These are phyloP conservation scores for Onygenales sp. DNA, from an alignment of 2,329 filamentous ascomycete genomes.

Conservation along the genomic window DNA sequence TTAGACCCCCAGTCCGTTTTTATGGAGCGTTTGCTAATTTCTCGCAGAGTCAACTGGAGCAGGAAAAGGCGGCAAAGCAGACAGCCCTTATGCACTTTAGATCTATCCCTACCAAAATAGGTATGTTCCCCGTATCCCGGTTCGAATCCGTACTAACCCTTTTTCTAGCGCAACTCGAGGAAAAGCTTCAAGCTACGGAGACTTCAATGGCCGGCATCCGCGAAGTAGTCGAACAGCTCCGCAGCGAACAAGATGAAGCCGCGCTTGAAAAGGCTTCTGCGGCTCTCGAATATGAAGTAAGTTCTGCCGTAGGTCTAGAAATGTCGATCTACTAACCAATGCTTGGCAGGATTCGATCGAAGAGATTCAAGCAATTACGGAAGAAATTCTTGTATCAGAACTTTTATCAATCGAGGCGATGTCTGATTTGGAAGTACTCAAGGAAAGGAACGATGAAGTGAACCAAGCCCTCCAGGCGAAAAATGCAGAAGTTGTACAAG, in stretches of 20 bases:
- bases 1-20: not conserved
- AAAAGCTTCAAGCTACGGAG: slow-evolving; percentile 34
- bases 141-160: slow-evolving; percentile 16
- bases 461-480: slow-evolving; percentile 33
- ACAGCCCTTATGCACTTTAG: slow-evolving; percentile 55
- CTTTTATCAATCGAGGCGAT: slow-evolving; percentile 66
- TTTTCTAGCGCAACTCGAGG: slow-evolving; percentile 33
- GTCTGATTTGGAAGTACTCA: slow-evolving; percentile 69
- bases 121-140: slow-evolving; percentile 37
- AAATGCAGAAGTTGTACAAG: slow-evolving; percentile 20
- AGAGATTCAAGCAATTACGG: slow-evolving; percentile 52
- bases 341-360: slow-evolving; percentile 46
- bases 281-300: slow-evolving; percentile 47
- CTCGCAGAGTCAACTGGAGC: slow-evolving; percentile 25
- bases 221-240: slow-evolving; percentile 41
- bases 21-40: slow-evolving; percentile 7
- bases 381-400: slow-evolving; percentile 58
- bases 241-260: slow-evolving; percentile 46
- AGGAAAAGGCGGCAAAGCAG: slow-evolving; percentile 60
- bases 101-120: slow-evolving; percentile 60
- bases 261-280: slow-evolving; percentile 48
- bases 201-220: slow-evolving; percentile 34
- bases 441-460: slow-evolving; percentile 54
- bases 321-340: not conserved
- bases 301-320: slow-evolving; percentile 13